Evolutionary conservation across 306 rosid genomes (phyloP), one percentile per base, ranked within the genome.

Genomic region (Fragaria vesca): DNA sequence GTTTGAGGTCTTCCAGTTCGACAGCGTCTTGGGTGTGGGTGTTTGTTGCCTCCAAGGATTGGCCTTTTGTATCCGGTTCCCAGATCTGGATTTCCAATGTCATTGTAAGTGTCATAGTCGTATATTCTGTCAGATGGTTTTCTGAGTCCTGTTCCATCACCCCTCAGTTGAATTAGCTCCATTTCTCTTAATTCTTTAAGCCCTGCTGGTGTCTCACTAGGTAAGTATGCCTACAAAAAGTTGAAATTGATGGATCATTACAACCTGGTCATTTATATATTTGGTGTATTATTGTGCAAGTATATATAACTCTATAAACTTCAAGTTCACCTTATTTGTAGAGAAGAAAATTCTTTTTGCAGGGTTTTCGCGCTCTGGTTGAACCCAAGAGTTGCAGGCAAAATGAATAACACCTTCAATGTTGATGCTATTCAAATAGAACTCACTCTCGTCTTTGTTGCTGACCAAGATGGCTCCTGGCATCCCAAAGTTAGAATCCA

Each of bases 321-420:
- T 21, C 13, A 11, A 16, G 5, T 18, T 52, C 55, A 84, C 91
- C 88, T 84, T 45, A 45, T 9, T 86, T 72, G 72, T 66, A 21
- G 52, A 18, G 76, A 88, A 88, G 85, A 88, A 88, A 2, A 73
- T 20, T 76, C 87, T 75, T 68, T 86, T 84, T 0, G 32, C 11
- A 8, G 79, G 69, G 18, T 69, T 5, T n/a, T 50, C 61, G 8
- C 17, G 6, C 8, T 51, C 57, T 17, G 88, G 80, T 36, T 86
- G 85, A 78, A 88, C 62, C 92, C 88, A 84, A 69, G 88, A 88
- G n/a, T 86, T 73, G 92, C 90, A 84, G 13, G 60, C 7, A 68
- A 88, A 78, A 57, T 71, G 75, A 70, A 73, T 34, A 51, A 26
- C 40, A 20, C 73, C 73, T 46, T 55, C 57, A 46, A 84, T 47